Conservation (phyloP, 352 stramenopile genomes). For the Aphanomyces stellatus region DNA sequence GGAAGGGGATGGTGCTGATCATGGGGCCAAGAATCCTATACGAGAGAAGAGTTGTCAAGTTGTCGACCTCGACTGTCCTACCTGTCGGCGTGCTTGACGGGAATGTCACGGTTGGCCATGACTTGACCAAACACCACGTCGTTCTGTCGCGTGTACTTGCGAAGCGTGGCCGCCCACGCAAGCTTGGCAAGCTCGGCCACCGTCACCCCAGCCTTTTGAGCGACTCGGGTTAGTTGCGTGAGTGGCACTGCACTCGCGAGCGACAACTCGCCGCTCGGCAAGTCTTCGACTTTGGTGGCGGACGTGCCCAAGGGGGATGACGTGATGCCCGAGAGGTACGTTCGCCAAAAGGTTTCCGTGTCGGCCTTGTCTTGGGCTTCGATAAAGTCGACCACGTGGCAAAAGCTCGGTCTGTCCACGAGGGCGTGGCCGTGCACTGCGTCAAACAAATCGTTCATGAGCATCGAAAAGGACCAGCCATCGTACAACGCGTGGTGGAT, state of each 20-base stretch:
- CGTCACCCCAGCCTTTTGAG: neutral
- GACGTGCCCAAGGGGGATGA: neutral
- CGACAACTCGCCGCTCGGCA: neutral
- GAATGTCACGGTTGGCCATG: neutral
- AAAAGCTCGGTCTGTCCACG: neutral
- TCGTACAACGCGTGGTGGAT: slow-evolving; percentile 1
- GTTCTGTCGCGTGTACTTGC: slow-evolving; percentile 1
- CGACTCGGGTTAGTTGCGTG: neutral
- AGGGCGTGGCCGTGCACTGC: neutral
- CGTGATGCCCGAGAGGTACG: neutral
- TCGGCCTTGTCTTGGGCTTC: neutral
- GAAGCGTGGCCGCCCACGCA: neutral
- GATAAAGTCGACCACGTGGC: neutral
- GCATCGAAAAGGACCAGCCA: neutral
- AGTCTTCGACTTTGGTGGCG: neutral
- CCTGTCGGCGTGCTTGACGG: neutral
- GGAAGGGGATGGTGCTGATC: neutral
- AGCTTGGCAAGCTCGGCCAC: neutral
- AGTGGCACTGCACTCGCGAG: neutral
- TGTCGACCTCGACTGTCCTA: too few relatives aligned
- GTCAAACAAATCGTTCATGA: neutral
- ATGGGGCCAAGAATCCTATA: neutral
- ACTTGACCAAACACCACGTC: slow-evolving; percentile 8
- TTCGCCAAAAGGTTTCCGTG: neutral
- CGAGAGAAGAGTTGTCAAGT: too few relatives aligned